phyloP scores from a whole-genome alignment of 495 filamentous ascomycete genomes.

The Aspergillus cristatus region DNA sequence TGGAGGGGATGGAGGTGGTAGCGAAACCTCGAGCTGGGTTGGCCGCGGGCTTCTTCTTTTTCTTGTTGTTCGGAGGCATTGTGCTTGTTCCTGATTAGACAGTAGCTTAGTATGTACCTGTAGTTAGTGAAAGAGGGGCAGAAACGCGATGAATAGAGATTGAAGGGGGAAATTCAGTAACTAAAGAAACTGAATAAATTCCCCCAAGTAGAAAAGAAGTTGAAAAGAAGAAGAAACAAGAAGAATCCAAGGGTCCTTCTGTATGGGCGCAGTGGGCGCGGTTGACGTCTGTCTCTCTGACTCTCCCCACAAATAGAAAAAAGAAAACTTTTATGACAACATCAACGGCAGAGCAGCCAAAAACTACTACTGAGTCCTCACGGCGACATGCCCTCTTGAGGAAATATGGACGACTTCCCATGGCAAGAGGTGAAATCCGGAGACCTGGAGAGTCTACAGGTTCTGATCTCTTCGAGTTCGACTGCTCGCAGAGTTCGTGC shows the following conservation, averaged over 20 bases:
- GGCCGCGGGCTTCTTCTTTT: slow-evolving; percentile 71
- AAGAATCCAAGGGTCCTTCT: too few relatives aligned
- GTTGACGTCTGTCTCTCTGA: slow-evolving; percentile 6
- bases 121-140: too few relatives aligned
- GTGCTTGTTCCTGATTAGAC: too few relatives aligned
- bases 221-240: too few relatives aligned
- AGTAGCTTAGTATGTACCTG: too few relatives aligned
- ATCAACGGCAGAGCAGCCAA: slow-evolving; percentile 21
- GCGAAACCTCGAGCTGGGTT: slow-evolving; percentile 89
- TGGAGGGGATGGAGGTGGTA: slow-evolving; percentile 82
- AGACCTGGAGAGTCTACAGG: slow-evolving; percentile 36
- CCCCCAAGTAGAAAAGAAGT: too few relatives aligned
- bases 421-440: slow-evolving; percentile 41
- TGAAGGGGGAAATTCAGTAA: too few relatives aligned
- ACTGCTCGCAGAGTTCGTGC: slow-evolving; percentile 37
- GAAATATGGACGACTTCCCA: slow-evolving; percentile 39
- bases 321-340: slow-evolving; percentile 40
- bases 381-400: slow-evolving; percentile 20
- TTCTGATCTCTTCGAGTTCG: slow-evolving; percentile 40
- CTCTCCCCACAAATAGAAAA: slow-evolving; percentile 12
- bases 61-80: slow-evolving; percentile 74
- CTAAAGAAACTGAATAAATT: too few relatives aligned
- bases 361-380: slow-evolving; percentile 1
- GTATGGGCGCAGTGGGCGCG: background rate
- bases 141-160: too few relatives aligned